These are phyloP conservation scores for Endoconidiophora polonica DNA, from an alignment of 2,329 filamentous ascomycete genomes.

Conservation along the genomic window DNA sequence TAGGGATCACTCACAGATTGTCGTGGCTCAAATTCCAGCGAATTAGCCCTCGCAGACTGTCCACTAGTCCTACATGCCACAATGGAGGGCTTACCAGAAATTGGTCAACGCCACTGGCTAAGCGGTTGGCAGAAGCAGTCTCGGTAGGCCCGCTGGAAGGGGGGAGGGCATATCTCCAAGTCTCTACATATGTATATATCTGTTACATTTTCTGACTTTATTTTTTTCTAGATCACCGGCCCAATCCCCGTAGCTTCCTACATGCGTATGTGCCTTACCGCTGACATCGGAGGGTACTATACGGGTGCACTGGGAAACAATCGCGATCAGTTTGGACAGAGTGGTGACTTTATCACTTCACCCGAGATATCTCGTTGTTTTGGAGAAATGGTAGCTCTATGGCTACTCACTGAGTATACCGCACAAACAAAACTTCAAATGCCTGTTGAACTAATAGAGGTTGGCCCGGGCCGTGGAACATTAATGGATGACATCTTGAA, in stretches of 20 bases:
- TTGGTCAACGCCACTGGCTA: constrained; percentile 88
- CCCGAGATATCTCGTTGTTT: constrained; percentile 97
- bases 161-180: neutral
- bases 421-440: constrained; percentile 59
- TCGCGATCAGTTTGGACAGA: constrained; percentile 77
- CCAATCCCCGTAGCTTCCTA: constrained; percentile 84
- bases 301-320: constrained; percentile 52
- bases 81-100: constrained; percentile 19
- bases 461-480: constrained; percentile 85
- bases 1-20: too few species aligned
- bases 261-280: constrained; percentile 97
- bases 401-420: constrained; percentile 95
- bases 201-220: neutral
- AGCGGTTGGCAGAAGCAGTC: constrained; percentile 73
- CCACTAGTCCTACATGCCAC: neutral
- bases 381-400: constrained; percentile 83
- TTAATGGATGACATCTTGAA: constrained; percentile 93
- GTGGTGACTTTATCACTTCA: constrained; percentile 91
- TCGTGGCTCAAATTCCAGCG: too few species aligned
- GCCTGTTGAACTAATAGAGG: constrained; percentile 78
- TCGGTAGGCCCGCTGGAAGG: constrained; percentile 35
- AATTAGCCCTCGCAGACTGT: too few species aligned
- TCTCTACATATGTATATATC: neutral
- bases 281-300: constrained; percentile 84
- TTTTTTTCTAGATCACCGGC: constrained; percentile 46